Conservation (phyloP, 768 basidiomycete genomes). For the Cyclocybe aegerita region DNA sequence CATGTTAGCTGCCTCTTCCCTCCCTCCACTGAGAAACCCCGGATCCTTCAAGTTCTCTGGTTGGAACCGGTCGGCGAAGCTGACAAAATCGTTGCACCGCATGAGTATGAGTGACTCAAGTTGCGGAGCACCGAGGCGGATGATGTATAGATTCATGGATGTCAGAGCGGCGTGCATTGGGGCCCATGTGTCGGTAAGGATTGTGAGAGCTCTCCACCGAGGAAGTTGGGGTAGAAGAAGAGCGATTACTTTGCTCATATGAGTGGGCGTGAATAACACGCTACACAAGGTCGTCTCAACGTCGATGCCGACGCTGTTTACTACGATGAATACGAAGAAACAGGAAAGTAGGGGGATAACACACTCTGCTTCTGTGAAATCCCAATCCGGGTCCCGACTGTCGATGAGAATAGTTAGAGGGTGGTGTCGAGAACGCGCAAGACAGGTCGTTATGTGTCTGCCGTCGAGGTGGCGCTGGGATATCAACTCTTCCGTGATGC, state of each 20-base stretch:
- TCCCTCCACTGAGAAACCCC: constrained; percentile 29
- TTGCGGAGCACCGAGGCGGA: constrained; percentile 33
- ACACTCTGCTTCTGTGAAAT: constrained; percentile 53
- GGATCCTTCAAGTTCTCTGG: constrained; percentile 37
- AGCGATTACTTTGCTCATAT: constrained; percentile 45
- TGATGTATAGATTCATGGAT: constrained; percentile 38
- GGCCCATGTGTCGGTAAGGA: constrained; percentile 57
- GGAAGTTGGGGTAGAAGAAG: constrained; percentile 50
- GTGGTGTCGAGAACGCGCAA: constrained; percentile 45
- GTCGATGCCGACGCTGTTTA: constrained; percentile 25
- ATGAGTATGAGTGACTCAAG: constrained; percentile 55
- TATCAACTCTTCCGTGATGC: constrained; percentile 42
- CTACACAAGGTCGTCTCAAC: constrained; percentile 23
- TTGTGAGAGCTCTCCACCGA: constrained; percentile 52
- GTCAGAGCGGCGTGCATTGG: constrained; percentile 55
- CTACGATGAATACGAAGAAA: constrained; percentile 1
- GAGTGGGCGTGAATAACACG: constrained; percentile 38
- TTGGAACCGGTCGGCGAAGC: constrained; percentile 43
- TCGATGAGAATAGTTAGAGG: constrained; percentile 59
- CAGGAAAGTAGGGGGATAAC: constrained; percentile 9
- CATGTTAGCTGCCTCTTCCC: constrained; percentile 18
- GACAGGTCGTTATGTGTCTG: constrained; percentile 37
- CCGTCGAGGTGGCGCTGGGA: constrained; percentile 18
- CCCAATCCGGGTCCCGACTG: constrained; percentile 58
- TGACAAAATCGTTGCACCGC: constrained; percentile 59